These are phyloP conservation scores for Fusarium lyarnte DNA, from an alignment of 2,329 filamentous ascomycete genomes.

Conservation along the genomic window DNA sequence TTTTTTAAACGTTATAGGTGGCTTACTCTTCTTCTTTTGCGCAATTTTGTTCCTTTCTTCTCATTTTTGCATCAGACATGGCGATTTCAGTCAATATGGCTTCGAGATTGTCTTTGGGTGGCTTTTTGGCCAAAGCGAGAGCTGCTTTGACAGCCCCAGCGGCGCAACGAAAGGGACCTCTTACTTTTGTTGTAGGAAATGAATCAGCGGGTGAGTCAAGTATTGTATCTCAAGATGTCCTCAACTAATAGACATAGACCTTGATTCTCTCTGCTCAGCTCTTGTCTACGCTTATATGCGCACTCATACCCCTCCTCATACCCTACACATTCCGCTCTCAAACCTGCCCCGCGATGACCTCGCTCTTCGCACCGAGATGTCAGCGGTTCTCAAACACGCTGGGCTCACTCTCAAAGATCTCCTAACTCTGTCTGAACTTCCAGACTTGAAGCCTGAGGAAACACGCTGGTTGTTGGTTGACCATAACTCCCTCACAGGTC, in stretches of 20 bases:
- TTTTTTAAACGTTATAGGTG: neutral
- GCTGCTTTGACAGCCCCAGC: constrained; percentile 56
- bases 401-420: constrained; percentile 69
- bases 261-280: constrained; percentile 82
- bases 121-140: constrained; percentile 63
- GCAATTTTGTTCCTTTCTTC: neutral
- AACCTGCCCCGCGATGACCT: constrained; percentile 77
- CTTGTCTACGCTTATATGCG: constrained; percentile 79
- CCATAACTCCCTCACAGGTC: constrained; percentile 77
- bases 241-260: constrained; percentile 59
- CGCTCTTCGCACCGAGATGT: constrained; percentile 76
- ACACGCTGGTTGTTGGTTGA: constrained; percentile 81
- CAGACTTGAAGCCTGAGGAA: constrained; percentile 60
- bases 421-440: constrained; percentile 67
- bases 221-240: too few species aligned
- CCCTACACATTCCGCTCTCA: constrained; percentile 75
- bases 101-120: constrained; percentile 53
- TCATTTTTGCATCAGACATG: neutral
- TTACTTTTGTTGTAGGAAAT: constrained; percentile 73
- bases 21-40: neutral
- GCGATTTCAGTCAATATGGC: constrained; percentile 38
- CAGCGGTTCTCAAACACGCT: constrained; percentile 69
- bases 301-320: constrained; percentile 63
- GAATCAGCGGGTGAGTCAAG: constrained; percentile 68
- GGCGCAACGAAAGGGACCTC: constrained; percentile 55